Conservation (phyloP, 2,329 filamentous ascomycete species). For the Dactylellina leptospora region DNA sequence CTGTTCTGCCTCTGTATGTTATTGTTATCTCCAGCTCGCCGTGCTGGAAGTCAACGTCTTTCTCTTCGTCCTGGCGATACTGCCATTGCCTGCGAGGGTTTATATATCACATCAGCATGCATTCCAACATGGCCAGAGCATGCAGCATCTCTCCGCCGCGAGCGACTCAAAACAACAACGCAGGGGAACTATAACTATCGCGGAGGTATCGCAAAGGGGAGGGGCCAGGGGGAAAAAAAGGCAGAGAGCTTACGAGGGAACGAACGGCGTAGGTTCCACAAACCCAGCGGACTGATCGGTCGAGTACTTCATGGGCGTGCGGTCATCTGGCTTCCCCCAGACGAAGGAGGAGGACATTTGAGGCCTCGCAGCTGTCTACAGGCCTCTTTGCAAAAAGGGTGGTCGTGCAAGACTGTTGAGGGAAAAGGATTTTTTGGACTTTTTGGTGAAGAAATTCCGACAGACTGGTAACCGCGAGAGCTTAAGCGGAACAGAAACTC, state of each 20-base stretch:
- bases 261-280: constrained; percentile 50
- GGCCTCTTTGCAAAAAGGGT: constrained; percentile 13
- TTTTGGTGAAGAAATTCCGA: constrained; percentile 50
- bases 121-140: no score
- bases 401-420: constrained; percentile 34
- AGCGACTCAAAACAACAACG: not conserved
- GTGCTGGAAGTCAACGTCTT: constrained; percentile 25
- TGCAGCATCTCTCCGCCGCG: no score
- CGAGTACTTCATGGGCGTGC: constrained; percentile 46
- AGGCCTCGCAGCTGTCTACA: constrained; percentile 32
- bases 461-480: constrained; percentile 44
- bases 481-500: constrained; percentile 53
- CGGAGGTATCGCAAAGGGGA: not conserved
- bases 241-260: constrained; percentile 39
- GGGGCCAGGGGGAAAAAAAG: constrained; percentile 14
- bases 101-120: not conserved
- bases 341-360: constrained; percentile 51
- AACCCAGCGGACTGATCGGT: constrained; percentile 47
- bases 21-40: constrained; percentile 42
- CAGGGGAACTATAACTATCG: no score
- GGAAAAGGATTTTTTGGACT: constrained; percentile 36
- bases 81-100: constrained; percentile 28
- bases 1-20: constrained; percentile 29
- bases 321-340: constrained; percentile 41
- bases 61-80: constrained; percentile 17